phyloP scores from a whole-genome alignment of 106 monocot species.

The Allium cepa region DNA sequence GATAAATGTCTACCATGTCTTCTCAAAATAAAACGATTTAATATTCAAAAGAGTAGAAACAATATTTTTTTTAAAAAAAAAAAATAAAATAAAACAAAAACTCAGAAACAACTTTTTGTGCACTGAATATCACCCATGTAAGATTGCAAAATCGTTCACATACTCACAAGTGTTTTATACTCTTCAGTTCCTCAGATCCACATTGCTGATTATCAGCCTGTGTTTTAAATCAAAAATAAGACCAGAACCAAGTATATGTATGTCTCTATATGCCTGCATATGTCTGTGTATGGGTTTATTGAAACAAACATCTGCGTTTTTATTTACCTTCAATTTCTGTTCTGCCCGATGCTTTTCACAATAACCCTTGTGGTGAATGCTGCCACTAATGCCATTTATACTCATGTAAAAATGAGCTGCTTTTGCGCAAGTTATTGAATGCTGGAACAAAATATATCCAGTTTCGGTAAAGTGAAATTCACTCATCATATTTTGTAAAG shows the following conservation, averaged over 20 bases:
- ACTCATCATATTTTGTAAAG: too few species aligned
- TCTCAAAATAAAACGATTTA: background rate
- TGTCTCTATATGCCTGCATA: background rate
- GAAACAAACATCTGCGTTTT: background rate
- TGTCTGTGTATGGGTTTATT: background rate
- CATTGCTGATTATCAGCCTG: constrained; percentile 55
- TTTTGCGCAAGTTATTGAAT: constrained; percentile 47
- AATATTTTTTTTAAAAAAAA: too few species aligned
- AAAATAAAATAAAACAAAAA: too few species aligned
- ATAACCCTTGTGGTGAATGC: constrained; percentile 72
- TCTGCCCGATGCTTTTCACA: constrained; percentile 84
- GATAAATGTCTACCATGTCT: too few species aligned
- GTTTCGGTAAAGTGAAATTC: too few species aligned
- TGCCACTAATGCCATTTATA: constrained; percentile 46
- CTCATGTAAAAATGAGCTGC: constrained; percentile 70
- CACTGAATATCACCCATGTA: too few species aligned
- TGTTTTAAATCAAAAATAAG: constrained; percentile 4
- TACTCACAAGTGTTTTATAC: constrained; percentile 83
- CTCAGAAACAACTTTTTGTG: too few species aligned
- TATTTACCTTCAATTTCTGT: constrained; percentile 44
- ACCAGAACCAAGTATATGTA: background rate
- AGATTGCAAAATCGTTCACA: constrained; percentile 6
- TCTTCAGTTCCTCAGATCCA: constrained; percentile 75
- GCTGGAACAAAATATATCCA: too few species aligned
- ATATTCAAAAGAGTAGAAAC: background rate